These are phyloP conservation scores for Abrus pulchellus DNA, from an alignment of 306 rosid species.

Conservation along the genomic window DNA sequence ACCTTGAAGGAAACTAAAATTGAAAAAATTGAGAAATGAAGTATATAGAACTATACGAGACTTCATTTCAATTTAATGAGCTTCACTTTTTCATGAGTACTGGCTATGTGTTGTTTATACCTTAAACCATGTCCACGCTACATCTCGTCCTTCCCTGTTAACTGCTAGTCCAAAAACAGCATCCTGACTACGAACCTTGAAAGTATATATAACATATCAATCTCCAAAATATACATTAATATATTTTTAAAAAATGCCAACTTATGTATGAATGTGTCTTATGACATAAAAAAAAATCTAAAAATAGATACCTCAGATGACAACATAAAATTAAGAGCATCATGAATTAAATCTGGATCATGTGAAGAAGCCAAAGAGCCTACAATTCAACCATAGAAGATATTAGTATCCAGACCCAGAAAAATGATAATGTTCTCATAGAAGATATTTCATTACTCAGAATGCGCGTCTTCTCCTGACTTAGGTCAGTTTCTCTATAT, in stretches of 20 bases:
- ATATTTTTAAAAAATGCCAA: constrained; percentile 5
- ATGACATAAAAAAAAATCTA: constrained; percentile 35
- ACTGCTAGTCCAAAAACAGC: constrained; percentile 75
- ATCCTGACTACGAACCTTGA: constrained; percentile 91
- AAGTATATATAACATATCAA: constrained; percentile 43
- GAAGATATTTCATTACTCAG: constrained; percentile 61
- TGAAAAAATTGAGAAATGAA: background rate
- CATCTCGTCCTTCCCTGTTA: constrained; percentile 73
- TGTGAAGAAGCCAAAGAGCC: constrained; percentile 57
- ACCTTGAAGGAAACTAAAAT: constrained; percentile 26
- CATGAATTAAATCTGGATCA: constrained; percentile 61
- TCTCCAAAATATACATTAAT: constrained; percentile 31
- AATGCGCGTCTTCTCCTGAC: constrained; percentile 94
- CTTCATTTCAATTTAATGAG: constrained; percentile 32
- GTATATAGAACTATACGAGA: background rate
- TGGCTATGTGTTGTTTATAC: constrained; percentile 55
- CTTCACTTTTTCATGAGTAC: background rate
- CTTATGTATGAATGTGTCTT: background rate
- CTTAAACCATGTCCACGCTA: constrained; percentile 93
- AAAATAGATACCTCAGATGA: constrained; percentile 58
- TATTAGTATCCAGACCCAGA: constrained; percentile 34
- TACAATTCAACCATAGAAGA: constrained; percentile 48
- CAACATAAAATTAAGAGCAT: constrained; percentile 60
- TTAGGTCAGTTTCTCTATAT: constrained; percentile 83
- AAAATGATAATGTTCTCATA: constrained; percentile 22